Percentiles rank a stretch among this genome's conserved stretches.
Evolutionary conservation across 2,329 filamentous ascomycete genomes (phyloP).

Genomic region (Pseudonectria foliicola): DNA sequence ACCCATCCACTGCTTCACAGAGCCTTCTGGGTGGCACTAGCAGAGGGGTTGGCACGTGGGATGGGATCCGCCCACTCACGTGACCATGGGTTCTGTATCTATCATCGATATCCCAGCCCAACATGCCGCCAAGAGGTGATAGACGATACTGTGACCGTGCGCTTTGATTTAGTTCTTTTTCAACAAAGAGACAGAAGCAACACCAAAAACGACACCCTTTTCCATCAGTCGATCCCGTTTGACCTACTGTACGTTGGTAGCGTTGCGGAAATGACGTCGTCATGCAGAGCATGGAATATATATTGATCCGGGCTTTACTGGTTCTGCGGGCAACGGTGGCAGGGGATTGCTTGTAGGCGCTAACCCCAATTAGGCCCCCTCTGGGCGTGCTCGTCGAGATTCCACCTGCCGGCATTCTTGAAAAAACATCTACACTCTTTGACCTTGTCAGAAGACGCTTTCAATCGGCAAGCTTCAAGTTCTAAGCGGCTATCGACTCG

Average conservation of each 20-base stretch:
- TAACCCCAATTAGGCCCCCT: conserved; percentile 27
- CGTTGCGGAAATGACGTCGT: conserved; percentile 16
- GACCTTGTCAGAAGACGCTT: conserved; percentile 7
- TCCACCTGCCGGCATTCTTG: conserved; percentile 23
- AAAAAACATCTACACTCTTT: conserved; percentile 27
- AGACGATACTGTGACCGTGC: too few species aligned
- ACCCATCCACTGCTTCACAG: conserved; percentile 11
- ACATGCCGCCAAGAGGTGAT: too few species aligned
- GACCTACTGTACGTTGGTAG: too few species aligned
- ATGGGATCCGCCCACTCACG: conserved; percentile 13
- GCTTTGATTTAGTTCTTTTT: too few species aligned
- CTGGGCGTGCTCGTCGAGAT: conserved; percentile 29
- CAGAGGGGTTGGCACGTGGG: conserved; percentile 23
- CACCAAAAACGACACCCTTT: too few species aligned
- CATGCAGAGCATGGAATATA: conserved; percentile 15
- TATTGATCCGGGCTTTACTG: conserved; percentile 18
- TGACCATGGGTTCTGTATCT: conserved; percentile 9
- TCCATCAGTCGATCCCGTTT: too few species aligned
- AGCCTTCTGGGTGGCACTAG: conserved; percentile 21
- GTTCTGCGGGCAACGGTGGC: conserved; percentile 11
- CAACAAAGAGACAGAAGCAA: too few species aligned
- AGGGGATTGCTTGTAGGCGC: conserved; percentile 21
- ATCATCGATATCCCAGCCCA: too few species aligned
- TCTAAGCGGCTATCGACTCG: not conserved
- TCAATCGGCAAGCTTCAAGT: conserved; percentile 6